Base-by-base conservation (phyloP, 2,329 filamentous ascomycete genomes). In the Colletotrichum musicola region DNA sequence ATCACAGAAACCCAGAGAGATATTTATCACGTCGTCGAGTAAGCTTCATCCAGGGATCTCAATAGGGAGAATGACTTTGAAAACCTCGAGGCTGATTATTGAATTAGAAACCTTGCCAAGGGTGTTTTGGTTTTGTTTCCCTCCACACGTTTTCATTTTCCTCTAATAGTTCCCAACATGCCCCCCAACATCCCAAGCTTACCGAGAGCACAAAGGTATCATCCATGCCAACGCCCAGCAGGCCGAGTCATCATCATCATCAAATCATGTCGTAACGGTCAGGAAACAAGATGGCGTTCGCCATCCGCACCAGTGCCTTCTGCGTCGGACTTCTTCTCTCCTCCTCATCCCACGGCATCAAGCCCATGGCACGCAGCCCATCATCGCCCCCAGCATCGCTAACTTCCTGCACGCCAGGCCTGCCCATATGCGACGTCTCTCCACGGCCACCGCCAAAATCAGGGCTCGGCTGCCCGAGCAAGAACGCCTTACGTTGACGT, bases 401-500 rank as follows among this genome's bases (percentile, higher is more conserved):
- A 13, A 83, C 77, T 18, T 81, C 78, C 63, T 76, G 76, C 13
- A 78, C 78, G 2, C 79, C 81, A 0, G 80, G 77, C 13, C 78
- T 73, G 9, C 78, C 78, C 25, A 74, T 55, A 38, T 79, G 77
- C n/a, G 72, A 70, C 58, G 76, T 79, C 68, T 81, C 80, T 5
- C 78, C 76, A 6, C 72, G 71, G 7, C 76, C 75, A 9, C 77
- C 77, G 0, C 74, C 76, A 62, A 83, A 83, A 47, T 83, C 81
- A 1, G 81, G 79, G 4, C 77, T 77, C n/a, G 81, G 79, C 51
- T 77, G 76, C n/a, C 81, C 81, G 12, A 78, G 75, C 1, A 83
- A 70, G 50, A 83, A 83, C 0, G 81, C 75, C 59, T 81, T 81
- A 65, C 86, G 82, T 78, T 88, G 86, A 7, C 86, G 83, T 0